Evolutionary conservation across 768 basidiomycete species (phyloP).

Genomic region (Tremella mesenterica): DNA sequence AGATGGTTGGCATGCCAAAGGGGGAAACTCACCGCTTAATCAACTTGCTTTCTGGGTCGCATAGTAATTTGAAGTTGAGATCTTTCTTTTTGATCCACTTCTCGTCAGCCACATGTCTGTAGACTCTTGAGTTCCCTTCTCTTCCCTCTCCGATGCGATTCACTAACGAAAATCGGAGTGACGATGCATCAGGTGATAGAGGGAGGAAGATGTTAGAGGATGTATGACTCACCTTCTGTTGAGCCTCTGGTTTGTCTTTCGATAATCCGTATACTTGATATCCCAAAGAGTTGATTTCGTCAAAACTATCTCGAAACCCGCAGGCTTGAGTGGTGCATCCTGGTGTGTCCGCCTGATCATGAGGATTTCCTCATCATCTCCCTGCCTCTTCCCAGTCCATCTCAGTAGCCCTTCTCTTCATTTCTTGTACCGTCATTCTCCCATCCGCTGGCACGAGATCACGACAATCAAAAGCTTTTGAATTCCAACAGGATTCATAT

Average conservation of each 20-base stretch:
- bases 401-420: neutral
- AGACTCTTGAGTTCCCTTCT: no score
- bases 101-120: constrained; percentile 21
- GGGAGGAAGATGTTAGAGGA: neutral
- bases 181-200: no score
- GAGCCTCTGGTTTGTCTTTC: constrained; percentile 51
- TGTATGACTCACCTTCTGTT: constrained; percentile 58
- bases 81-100: constrained; percentile 55
- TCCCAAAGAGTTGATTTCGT: constrained; percentile 60
- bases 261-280: constrained; percentile 75
- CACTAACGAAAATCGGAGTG: no score
- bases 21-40: constrained; percentile 49
- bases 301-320: constrained; percentile 74
- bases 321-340: constrained; percentile 92
- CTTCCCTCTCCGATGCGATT: no score
- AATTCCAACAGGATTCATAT: no score
- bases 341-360: constrained; percentile 17
- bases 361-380: no score
- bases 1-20: neutral
- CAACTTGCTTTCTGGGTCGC: constrained; percentile 73
- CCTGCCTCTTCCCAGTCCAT: no score
- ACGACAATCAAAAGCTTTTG: no score
- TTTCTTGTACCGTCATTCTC: neutral
- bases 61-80: constrained; percentile 76
- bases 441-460: no score